These are phyloP conservation scores for Dispira simplex DNA, from an alignment of 192 early-diverging fungal species.

Conservation along the genomic window DNA sequence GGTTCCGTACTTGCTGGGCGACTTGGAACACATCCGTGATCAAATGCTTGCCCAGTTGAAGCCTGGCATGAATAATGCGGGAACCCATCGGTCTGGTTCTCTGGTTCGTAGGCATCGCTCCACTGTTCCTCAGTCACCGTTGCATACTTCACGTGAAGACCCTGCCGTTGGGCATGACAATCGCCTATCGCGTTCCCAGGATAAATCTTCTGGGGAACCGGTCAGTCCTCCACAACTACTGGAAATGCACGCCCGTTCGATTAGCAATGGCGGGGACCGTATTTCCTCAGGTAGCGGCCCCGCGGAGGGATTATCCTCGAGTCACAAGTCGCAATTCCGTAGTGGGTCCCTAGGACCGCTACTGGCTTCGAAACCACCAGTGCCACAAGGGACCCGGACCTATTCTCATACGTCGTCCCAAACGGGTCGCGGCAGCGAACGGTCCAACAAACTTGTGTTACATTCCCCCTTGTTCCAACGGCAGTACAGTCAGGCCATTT, in stretches of 20 bases:
- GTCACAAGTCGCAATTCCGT: too few relatives aligned
- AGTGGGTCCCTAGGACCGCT: too few relatives aligned
- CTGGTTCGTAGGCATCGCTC: background rate
- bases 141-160: too few relatives aligned
- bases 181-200: too few relatives aligned
- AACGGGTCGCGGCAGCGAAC: background rate
- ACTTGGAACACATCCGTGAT: background rate
- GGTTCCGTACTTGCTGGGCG: slow-evolving; percentile 32
- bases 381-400: background rate
- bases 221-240: too few relatives aligned
- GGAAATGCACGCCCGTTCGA: too few relatives aligned
- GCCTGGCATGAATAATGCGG: background rate
- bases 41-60: background rate
- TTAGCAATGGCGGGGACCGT: too few relatives aligned
- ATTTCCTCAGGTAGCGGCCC: too few relatives aligned
- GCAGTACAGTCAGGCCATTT: background rate
- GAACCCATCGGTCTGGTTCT: background rate
- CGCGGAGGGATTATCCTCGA: too few relatives aligned
- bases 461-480: background rate
- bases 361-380: too few relatives aligned
- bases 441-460: background rate
- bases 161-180: too few relatives aligned
- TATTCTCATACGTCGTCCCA: slow-evolving; percentile 2
- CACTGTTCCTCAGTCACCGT: background rate
- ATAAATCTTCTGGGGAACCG: too few relatives aligned